Conservation (phyloP, 2,329 filamentous ascomycete genomes). For the Aspergillus pseudoglaucus region DNA sequence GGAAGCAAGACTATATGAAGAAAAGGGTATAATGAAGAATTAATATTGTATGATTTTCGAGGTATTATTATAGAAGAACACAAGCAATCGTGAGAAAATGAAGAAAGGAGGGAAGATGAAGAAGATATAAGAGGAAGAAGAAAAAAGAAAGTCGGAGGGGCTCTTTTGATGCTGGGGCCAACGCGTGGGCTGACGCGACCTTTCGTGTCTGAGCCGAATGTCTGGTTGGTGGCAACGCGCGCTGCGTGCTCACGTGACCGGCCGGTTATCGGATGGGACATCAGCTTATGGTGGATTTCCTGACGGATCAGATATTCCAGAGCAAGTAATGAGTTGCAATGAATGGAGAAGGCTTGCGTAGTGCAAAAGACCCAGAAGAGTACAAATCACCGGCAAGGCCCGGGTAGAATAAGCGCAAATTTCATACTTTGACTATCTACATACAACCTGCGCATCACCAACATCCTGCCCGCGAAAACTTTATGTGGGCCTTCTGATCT, state of each 20-base stretch:
- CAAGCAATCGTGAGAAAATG: conserved; percentile 8
- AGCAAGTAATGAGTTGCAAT: too few relatives aligned
- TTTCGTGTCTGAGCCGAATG: conserved; percentile 29
- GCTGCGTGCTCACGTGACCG: conserved; percentile 17
- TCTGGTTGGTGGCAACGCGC: conserved; percentile 12
- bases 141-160: conserved; percentile 22
- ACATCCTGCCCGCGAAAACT: background rate
- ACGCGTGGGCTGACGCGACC: conserved; percentile 28
- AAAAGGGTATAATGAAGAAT: conserved; percentile 15
- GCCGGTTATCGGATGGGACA: background rate
- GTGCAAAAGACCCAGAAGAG: too few relatives aligned
- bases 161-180: conserved; percentile 18
- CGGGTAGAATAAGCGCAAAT: too few relatives aligned
- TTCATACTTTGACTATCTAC: too few relatives aligned
- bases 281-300: too few relatives aligned
- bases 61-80: conserved; percentile 2
- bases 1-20: conserved; percentile 8
- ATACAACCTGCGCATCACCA: too few relatives aligned
- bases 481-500: background rate
- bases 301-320: too few relatives aligned
- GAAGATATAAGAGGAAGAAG: conserved; percentile 13
- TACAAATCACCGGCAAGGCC: too few relatives aligned
- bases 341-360: too few relatives aligned
- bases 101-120: conserved; percentile 10
- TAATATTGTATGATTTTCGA: background rate